Conservation (phyloP, 768 basidiomycete species). For the Leccinellum albellum region DNA sequence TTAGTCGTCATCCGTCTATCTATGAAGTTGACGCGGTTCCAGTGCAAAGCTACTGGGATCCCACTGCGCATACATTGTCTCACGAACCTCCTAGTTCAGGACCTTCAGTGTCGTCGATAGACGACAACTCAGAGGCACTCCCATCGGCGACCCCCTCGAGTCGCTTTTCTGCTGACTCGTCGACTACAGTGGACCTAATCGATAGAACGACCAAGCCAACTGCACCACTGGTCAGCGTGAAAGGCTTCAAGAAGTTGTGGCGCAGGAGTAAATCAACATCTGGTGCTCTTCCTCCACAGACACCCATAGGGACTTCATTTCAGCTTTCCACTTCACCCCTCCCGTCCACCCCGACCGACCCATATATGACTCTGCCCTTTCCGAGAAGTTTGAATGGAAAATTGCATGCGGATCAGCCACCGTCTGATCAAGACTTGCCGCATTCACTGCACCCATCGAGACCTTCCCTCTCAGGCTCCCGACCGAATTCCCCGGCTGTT, state of each 20-base stretch:
- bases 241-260: slow-evolving; percentile 73
- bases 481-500: slow-evolving; percentile 26
- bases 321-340: slow-evolving; percentile 23
- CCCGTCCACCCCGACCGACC: slow-evolving; percentile 36
- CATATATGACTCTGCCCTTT: slow-evolving; percentile 23
- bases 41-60: slow-evolving; percentile 45
- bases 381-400: slow-evolving; percentile 26
- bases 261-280: slow-evolving; percentile 58
- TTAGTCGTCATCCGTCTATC: slow-evolving; percentile 64
- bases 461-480: slow-evolving; percentile 33
- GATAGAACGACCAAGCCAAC: slow-evolving; percentile 28
- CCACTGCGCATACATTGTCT: slow-evolving; percentile 21
- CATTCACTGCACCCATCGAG: slow-evolving; percentile 46
- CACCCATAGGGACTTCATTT: slow-evolving; percentile 37
- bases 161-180: slow-evolving; percentile 77
- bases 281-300: slow-evolving; percentile 33
- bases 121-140: slow-evolving; percentile 14
- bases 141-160: slow-evolving; percentile 40
- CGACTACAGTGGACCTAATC: slow-evolving; percentile 33
- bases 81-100: slow-evolving; percentile 19
- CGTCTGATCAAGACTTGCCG: slow-evolving; percentile 59
- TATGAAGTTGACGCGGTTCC: slow-evolving; percentile 30
- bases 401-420: slow-evolving; percentile 44
- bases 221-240: slow-evolving; percentile 66
- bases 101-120: slow-evolving; percentile 25